phyloP scores from a whole-genome alignment of 176 grass and related monocot species.

The Puya raimondii region DNA sequence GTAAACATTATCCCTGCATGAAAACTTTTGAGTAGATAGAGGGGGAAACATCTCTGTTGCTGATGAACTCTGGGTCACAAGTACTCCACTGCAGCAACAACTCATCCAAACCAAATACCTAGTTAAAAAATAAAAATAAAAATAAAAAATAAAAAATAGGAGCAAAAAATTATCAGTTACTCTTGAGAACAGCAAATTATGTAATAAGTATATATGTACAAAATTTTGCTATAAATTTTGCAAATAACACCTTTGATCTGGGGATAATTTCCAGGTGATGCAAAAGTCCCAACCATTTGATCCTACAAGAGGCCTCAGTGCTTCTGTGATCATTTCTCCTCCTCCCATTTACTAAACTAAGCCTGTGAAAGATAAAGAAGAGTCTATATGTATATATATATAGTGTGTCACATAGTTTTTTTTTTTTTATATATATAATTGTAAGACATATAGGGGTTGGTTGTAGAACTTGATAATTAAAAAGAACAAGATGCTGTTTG shows the following conservation, averaged over 20 bases:
- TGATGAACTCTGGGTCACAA: conserved; percentile 27
- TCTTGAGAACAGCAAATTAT: not conserved
- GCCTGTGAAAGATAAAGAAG: conserved; percentile 19
- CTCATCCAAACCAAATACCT: conserved; percentile 76
- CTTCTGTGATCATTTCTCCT: conserved; percentile 29
- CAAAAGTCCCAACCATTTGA: conserved; percentile 65
- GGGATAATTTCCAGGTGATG: conserved; percentile 70
- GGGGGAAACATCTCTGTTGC: conserved; percentile 1
- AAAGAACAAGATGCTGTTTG: too few species aligned
- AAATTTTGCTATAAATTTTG: not conserved
- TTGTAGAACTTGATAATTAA: too few species aligned
- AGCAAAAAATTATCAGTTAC: not conserved
- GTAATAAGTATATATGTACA: not conserved
- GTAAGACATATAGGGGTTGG: too few species aligned
- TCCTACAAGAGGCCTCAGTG: conserved; percentile 54
- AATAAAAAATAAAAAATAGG: not conserved
- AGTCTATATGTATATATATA: conserved; percentile 4
- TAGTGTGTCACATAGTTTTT: too few species aligned
- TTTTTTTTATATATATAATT: too few species aligned
- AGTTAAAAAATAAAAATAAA: not conserved
- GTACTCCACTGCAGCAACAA: conserved; percentile 56
- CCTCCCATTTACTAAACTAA: conserved; percentile 25
- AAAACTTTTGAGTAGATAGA: conserved; percentile 3
- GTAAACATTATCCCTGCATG: conserved; percentile 30
- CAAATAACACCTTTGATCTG: conserved; percentile 45